Evolutionary conservation across 129 eudicot species (phyloP).

Genomic region (Helichrysum umbraculigerum): DNA sequence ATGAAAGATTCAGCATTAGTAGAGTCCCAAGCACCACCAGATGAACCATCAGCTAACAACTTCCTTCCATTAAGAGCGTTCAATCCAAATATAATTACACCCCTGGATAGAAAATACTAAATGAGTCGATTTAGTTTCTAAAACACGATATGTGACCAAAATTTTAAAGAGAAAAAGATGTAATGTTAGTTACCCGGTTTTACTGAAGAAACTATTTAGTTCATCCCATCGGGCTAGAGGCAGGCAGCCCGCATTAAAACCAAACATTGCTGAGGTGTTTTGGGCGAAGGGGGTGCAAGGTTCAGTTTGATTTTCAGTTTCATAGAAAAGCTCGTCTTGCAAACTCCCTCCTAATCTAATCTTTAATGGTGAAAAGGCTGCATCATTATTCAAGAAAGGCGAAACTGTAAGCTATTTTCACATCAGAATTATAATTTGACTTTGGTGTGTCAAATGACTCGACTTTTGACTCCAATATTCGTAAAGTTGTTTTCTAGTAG

Average conservation of each 20-base stretch:
- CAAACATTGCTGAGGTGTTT: constrained; percentile 51
- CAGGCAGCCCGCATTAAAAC: constrained; percentile 65
- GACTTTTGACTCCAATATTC: not conserved
- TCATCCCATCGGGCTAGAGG: constrained; percentile 86
- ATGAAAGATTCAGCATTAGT: constrained; percentile 75
- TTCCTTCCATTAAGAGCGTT: constrained; percentile 78
- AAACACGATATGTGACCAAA: not conserved
- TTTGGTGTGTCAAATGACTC: constrained; percentile 22
- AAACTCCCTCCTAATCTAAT: constrained; percentile 89
- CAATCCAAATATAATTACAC: constrained; percentile 65
- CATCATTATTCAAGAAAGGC: constrained; percentile 26
- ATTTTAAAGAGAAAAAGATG: not conserved
- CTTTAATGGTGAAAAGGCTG: constrained; percentile 90
- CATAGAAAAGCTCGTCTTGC: constrained; percentile 71
- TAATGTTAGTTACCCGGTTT: constrained; percentile 53
- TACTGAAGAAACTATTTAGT: constrained; percentile 55
- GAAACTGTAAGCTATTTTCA: not conserved
- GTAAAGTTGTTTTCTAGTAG: not conserved
- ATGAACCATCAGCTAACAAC: constrained; percentile 36
- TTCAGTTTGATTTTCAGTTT: constrained; percentile 46
- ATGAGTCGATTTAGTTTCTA: constrained; percentile 20
- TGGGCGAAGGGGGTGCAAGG: constrained; percentile 60
- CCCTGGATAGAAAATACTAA: constrained; percentile 43
- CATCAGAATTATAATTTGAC: not conserved
- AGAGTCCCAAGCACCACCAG: constrained; percentile 76